These are phyloP conservation scores for Avicennia marina DNA, from an alignment of 257 asterid species.

Conservation along the genomic window DNA sequence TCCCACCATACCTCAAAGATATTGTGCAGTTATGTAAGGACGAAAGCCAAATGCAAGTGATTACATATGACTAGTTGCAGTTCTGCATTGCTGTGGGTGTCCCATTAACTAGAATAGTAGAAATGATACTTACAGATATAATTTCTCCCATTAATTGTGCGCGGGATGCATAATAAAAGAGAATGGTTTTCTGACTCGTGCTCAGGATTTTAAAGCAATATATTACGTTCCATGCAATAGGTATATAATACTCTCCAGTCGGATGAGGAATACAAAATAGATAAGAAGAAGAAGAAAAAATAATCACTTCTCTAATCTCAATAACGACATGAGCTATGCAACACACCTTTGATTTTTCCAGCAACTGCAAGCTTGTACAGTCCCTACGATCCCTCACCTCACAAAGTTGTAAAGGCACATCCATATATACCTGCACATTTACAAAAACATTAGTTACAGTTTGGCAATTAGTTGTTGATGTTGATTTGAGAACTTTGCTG, in stretches of 20 bases:
- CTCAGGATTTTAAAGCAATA: too few species aligned
- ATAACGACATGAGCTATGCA: neutral
- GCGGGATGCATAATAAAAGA: neutral
- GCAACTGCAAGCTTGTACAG: slow-evolving; percentile 95
- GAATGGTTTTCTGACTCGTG: neutral
- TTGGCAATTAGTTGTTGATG: neutral
- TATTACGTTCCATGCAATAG: too few species aligned
- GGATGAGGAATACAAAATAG: neutral
- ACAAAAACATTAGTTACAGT: neutral
- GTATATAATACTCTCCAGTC: neutral
- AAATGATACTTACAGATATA: too few species aligned
- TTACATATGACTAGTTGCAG: too few species aligned
- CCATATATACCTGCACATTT: slow-evolving; percentile 72
- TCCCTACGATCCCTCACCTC: slow-evolving; percentile 97
- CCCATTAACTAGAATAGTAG: too few species aligned
- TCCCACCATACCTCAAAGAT: too few species aligned
- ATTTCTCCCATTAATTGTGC: too few species aligned
- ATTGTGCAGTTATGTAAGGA: too few species aligned
- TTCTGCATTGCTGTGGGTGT: neutral
- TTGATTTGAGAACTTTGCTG: neutral
- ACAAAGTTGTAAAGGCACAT: slow-evolving; percentile 82
- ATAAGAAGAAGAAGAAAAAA: too few species aligned
- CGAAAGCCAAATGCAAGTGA: neutral
- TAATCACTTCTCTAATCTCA: neutral
- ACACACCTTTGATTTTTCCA: slow-evolving; percentile 84